Evolutionary conservation across 169 alveolate genomes (phyloP).

Genomic region (Plasmodium sp.): DNA sequence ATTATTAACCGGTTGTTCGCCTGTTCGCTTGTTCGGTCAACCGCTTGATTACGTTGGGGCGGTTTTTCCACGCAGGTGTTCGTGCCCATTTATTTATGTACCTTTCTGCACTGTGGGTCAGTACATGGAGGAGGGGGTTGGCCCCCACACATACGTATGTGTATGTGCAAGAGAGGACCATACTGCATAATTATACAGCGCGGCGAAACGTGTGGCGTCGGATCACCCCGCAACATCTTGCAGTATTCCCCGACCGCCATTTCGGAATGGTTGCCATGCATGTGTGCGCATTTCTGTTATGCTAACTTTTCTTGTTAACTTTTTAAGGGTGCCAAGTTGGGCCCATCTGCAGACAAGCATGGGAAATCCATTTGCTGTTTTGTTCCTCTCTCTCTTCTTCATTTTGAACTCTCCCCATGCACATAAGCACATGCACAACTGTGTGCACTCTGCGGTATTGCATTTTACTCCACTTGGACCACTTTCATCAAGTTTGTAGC

Average conservation of each 20-base stretch:
- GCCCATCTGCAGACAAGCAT: background rate
- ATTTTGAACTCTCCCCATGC: background rate
- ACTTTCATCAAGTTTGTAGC: constrained; percentile 94
- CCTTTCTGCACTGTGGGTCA: background rate
- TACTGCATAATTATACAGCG: background rate
- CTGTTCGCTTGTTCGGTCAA: background rate
- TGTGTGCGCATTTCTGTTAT: background rate
- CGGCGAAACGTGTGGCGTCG: background rate
- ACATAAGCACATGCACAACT: background rate
- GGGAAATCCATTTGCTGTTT: background rate
- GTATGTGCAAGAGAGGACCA: background rate
- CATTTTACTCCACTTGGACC: constrained; percentile 77
- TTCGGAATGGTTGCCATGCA: background rate
- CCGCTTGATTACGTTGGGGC: background rate
- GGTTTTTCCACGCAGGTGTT: background rate
- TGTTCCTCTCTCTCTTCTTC: background rate
- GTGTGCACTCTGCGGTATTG: background rate
- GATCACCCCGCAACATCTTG: background rate
- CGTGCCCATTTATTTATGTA: background rate
- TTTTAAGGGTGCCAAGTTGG: background rate
- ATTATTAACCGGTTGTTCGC: background rate
- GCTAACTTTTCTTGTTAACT: background rate
- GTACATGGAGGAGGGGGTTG: background rate
- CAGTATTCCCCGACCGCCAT: background rate
- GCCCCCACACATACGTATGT: background rate